A percentile compares a stretch with the other conserved stretches of the same genome.
Evolutionary conservation across 495 filamentous ascomycete genomes (phyloP).

Genomic region (Penicillium desertorum): DNA sequence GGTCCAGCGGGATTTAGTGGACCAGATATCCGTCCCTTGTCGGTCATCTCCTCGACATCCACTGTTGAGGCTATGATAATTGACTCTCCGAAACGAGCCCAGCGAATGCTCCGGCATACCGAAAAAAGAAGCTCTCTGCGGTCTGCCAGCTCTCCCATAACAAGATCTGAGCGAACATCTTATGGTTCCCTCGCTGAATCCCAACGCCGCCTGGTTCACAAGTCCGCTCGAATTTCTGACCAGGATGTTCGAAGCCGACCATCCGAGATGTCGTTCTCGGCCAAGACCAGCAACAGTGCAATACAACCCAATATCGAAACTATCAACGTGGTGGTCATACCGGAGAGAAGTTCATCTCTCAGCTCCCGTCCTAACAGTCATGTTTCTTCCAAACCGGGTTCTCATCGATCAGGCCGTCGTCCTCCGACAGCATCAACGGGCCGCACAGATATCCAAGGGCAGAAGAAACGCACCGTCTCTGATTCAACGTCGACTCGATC

Average conservation of each 20-base stretch:
- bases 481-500: constrained; percentile 35
- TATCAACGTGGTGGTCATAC: constrained; percentile 71
- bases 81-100: constrained; percentile 53
- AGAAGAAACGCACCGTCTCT: constrained; percentile 40
- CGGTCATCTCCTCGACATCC: constrained; percentile 63
- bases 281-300: constrained; percentile 48
- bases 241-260: constrained; percentile 55
- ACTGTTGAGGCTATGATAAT: constrained; percentile 73
- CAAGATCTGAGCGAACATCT: constrained; percentile 45
- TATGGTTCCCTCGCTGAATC: constrained; percentile 40
- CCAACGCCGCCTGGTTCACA: constrained; percentile 50
- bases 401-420: constrained; percentile 36
- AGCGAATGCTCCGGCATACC: constrained; percentile 62
- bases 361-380: constrained; percentile 48
- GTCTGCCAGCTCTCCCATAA: constrained; percentile 51
- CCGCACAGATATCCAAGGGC: constrained; percentile 35
- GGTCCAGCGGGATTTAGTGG: constrained; percentile 23
- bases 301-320: constrained; percentile 52
- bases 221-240: constrained; percentile 48
- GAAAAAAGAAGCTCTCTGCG: constrained; percentile 62
- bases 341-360: constrained; percentile 64
- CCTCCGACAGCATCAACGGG: constrained; percentile 37
- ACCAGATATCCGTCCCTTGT: constrained; percentile 51
- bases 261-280: constrained; percentile 57
- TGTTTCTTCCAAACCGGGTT: constrained; percentile 38